Evolutionary conservation across 352 stramenopile genomes (phyloP).

Genomic region (Globisporangium takayamanum): DNA sequence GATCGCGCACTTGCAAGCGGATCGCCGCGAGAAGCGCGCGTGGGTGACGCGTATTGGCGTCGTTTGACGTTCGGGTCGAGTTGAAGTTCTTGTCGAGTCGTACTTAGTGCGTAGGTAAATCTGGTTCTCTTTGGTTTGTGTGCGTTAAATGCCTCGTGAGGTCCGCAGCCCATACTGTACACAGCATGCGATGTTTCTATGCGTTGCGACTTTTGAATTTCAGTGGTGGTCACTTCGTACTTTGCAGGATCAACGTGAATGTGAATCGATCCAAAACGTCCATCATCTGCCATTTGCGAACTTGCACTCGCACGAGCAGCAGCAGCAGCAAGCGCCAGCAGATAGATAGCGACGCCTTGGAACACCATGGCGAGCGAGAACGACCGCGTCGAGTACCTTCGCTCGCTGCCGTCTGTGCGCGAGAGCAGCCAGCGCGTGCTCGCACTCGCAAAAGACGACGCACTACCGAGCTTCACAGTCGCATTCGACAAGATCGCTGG

Average conservation of each 20-base stretch:
- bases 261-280: no score
- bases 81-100: neutral
- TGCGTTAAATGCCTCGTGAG: neutral
- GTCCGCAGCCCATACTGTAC: neutral
- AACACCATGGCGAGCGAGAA: constrained; percentile 2
- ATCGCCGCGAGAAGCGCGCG: constrained; percentile 26
- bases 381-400: constrained; percentile 52
- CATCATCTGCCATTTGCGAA: no score
- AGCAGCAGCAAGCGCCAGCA: no score
- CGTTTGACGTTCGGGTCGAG: neutral
- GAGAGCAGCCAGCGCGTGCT: constrained; percentile 64
- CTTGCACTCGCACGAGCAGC: no score
- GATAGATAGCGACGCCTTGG: no score
- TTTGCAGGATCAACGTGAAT: no score
- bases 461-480: constrained; percentile 59
- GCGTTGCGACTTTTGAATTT: neutral
- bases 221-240: neutral
- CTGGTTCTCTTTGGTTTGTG: neutral
- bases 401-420: constrained; percentile 64
- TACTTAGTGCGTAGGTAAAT: no score
- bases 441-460: constrained; percentile 37
- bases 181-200: neutral
- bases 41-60: constrained; percentile 20
- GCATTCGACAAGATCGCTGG: constrained; percentile 42
- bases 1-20: constrained; percentile 28